Evolutionary conservation across 2,329 filamentous ascomycete species (phyloP).

Genomic region (Chrysosporium keratinophilum): DNA sequence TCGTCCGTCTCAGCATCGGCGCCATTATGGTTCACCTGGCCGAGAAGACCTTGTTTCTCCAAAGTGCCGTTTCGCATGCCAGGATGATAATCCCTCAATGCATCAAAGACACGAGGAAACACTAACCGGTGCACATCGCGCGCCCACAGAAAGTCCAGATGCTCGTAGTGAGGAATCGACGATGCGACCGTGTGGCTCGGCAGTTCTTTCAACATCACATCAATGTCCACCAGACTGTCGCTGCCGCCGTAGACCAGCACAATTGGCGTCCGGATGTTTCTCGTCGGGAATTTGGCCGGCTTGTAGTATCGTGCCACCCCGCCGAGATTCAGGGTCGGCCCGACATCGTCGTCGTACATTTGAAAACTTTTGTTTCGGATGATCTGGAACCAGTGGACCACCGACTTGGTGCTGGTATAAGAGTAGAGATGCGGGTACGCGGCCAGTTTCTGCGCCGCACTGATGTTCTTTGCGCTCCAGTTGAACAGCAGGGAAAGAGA

Average conservation of each 20-base stretch:
- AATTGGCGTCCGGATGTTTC: conserved; percentile 92
- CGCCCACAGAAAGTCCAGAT: conserved; percentile 94
- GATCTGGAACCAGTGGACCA: conserved; percentile 99
- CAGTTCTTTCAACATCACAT: conserved; percentile 80
- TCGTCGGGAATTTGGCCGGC: conserved; percentile 88
- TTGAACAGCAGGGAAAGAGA: conserved; percentile 75
- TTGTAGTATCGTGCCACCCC: conserved; percentile 75
- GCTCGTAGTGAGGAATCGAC: conserved; percentile 85
- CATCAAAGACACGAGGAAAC: conserved; percentile 84
- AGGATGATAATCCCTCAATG: conserved; percentile 56
- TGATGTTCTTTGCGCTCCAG: conserved; percentile 80
- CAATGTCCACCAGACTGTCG: conserved; percentile 89
- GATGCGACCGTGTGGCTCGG: conserved; percentile 75
- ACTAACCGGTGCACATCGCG: conserved; percentile 72
- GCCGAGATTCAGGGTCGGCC: conserved; percentile 60
- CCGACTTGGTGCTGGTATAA: conserved; percentile 90
- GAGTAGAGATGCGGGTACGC: conserved; percentile 95
- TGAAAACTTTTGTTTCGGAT: conserved; percentile 94
- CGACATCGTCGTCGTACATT: conserved; percentile 95
- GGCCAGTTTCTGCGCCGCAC: conserved; percentile 76
- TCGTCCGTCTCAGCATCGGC: neutral
- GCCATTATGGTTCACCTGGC: neutral
- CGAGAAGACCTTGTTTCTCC: neutral
- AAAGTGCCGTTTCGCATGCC: neutral
- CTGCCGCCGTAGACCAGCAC: conserved; percentile 88